Evolutionary conservation across 208 protist species (phyloP), one percentile per base, ranked within the genome.

Genomic region (Trypanosoma lewisi): DNA sequence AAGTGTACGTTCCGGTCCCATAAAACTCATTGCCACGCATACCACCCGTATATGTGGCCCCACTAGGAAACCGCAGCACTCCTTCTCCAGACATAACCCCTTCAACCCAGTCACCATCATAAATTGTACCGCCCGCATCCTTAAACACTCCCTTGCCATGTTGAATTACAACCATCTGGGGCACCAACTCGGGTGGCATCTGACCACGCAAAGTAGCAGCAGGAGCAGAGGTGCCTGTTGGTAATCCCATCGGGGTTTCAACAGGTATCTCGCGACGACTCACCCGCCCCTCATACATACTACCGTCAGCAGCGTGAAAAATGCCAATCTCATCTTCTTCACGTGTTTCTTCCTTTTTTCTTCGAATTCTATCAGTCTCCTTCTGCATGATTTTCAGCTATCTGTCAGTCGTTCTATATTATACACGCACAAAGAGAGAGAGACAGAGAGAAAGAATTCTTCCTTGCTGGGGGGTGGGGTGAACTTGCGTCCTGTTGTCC

Each of bases 71-170:
- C 16, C 63, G 63, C 36, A 93, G 57, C 4, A 63, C 64, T 28
- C 83, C 87, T 2, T 71, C 39, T 16, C 93, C 93, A 21, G 72
- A 57, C 72, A 93, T 88, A 33, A 70, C 41, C 5, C 92, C 91
- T 19, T 93, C 82, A 16, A 63, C 31, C 91, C 93, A 97, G 30
- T 78, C 56, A n/a, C 93, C 93, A 25, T 87, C 80, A 70, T 97
- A 96, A 2, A 72, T 60, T 2, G 82, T 73, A 11, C 85, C 83
- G 17, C 78, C 87, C 6, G 62, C 64, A 53, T 94, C 87, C 21
- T 49, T 77, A 57, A 81, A 76, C 0, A 53, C 31, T 33, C 83
- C 83, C 30, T 75, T 60, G 2, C 83, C 80, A 21, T 73, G 67
- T 16, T 75, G 76, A 47, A 80, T 44, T 51, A 37, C 67, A 59